phyloP scores from a whole-genome alignment of 768 basidiomycete genomes.

The Rhodosporidiobolus odoratus region DNA sequence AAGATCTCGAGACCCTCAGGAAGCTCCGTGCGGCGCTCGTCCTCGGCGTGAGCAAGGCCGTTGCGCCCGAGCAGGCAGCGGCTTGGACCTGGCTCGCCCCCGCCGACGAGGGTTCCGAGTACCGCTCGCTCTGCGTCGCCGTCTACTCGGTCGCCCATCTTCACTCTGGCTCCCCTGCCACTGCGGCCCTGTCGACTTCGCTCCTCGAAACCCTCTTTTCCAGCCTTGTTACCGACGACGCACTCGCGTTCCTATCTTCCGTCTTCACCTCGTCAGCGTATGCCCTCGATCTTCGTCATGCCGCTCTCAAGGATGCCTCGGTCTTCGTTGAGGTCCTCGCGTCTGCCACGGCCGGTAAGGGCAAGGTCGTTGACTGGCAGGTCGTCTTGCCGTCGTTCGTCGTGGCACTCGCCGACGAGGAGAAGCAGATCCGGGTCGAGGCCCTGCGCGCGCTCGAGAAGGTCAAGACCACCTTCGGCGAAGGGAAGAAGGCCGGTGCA shows the following conservation, averaged over 20 bases:
- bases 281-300: constrained; percentile 48
- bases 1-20: constrained; percentile 34
- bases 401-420: constrained; percentile 33
- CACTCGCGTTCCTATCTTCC: constrained; percentile 74
- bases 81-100: constrained; percentile 32
- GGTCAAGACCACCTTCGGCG: constrained; percentile 12
- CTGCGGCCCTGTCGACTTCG: constrained; percentile 40
- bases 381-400: constrained; percentile 45
- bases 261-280: constrained; percentile 52
- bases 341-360: constrained; percentile 49
- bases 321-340: constrained; percentile 74
- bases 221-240: constrained; percentile 60
- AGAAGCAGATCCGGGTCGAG: constrained; percentile 44
- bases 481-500: constrained; percentile 23
- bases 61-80: constrained; percentile 19
- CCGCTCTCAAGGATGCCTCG: constrained; percentile 66
- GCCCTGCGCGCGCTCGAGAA: constrained; percentile 43
- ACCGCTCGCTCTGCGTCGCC: constrained; percentile 58
- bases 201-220: constrained; percentile 60
- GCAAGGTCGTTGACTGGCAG: constrained; percentile 50
- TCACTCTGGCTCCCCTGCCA: constrained; percentile 48
- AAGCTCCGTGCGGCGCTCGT: constrained; percentile 39
- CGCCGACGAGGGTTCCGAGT: constrained; percentile 44
- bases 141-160: constrained; percentile 68
- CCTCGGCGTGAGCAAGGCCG: constrained; percentile 37